Evolutionary conservation across 179 eudicot genomes (phyloP), one percentile per base, ranked within the genome.

Genomic region (Patellifolia procumbens): DNA sequence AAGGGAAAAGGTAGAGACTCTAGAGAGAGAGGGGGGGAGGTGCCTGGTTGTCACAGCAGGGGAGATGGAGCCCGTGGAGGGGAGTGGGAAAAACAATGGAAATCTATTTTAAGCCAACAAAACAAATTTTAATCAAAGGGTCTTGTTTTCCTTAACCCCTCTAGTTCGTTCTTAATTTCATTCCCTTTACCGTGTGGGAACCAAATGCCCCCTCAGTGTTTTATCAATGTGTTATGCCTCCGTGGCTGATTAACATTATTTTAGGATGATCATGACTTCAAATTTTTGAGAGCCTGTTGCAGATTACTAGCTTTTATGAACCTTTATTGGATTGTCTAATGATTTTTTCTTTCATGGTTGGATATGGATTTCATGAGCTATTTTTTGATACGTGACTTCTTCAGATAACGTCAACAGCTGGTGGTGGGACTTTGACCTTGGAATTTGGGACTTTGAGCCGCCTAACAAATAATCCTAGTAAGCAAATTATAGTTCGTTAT

Each of bases 321-420:
- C n/a, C 22, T 60, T 72, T 63, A 24, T 28, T 56, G 39, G 20
- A 42, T 20, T 76, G 45, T 39, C 71, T 55, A 28, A n/a, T 22
- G 22, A 55, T 62, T 28, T 7, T 52, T 78, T 75, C 32, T 74
- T 61, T 35, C 31, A 70, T 73, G 42, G 72, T 53, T 64, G 61
- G 39, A 17, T 42, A 15, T 65, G 16, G 28, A n/a, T 35, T 55
- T 29, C 46, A 29, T 7, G 16, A n/a, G n/a, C n/a, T 69, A 45
- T 12, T 76, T 70, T 35, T 63, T 56, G 49, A 53, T 48, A 24
- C 42, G 55, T 65, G 53, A 64, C 20, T 71, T 84, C 59, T 85
- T 75, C 86, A 95, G 99, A 87, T 95, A 79, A 95, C 99, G 69
- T 95, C 99, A 66, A 95, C 99, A 62, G 99, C 99, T 86, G 99